Evolutionary conservation across 495 filamentous ascomycete genomes (phyloP), one percentile per base, ranked within the genome.

Genomic region (Daldinia grandis): DNA sequence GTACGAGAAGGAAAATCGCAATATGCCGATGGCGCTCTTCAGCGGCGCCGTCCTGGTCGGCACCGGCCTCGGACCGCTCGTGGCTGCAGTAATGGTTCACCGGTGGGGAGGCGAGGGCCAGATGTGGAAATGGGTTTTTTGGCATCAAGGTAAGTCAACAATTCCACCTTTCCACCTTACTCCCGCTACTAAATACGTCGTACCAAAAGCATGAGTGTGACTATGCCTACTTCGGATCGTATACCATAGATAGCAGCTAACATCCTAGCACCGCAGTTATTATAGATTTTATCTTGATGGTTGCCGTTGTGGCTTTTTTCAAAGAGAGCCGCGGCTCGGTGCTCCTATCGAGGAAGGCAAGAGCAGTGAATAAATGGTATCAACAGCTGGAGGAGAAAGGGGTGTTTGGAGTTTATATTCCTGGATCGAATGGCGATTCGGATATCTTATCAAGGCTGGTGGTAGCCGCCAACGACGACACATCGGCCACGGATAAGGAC

Each of bases 1-100:
- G 64, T 98, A 93, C 77, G 89, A 90, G 37, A 86, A 91, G 8
- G 78, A 92, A 65, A 91, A 90, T 38, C 83, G 95, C 33, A 97
- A 97, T 70, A 92, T 90, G 2, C 92, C 94, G 4, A 98, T 98
- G 95, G 90, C 93, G 2, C 73, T 96, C 2, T 97, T 96, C 76
- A 88, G 90, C 1, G 91, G 89, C 1, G 82, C 83, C 21, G 94
- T 92, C 0, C 78, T 98, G 8, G 84, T 91, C 15, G 95, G 94
- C 1, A 97, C 93, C 0, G 94, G 93, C 1, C 78, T 91, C 0
- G 95, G 93, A 0, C 93, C 95, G 0, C 74, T 98, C 4, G 78
- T 92, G 5, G 86, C 85, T 15, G 90, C 92, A 1, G 87, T 89
- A 17, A 90, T 98, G 69, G 88, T 89, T 0, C 78, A 90, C 53